Base-by-base conservation (phyloP, 148 eudicot species). In the Vaccinium darrowii region DNA sequence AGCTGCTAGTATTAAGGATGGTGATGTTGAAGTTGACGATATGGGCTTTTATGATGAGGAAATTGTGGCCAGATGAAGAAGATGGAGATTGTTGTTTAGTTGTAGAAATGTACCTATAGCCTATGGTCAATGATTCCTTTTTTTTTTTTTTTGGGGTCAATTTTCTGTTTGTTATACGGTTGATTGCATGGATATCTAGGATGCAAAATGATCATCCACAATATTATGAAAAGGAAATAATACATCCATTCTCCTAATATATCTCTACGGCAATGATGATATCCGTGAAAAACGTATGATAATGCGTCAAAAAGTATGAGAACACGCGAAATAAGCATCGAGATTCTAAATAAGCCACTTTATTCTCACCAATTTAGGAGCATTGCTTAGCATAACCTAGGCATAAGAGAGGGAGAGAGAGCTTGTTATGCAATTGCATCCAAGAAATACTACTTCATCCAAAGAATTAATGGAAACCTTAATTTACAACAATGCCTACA, bases 11-110 rank as follows among this genome's bases (percentile, higher is more conserved):
- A 43, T 27, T 8, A 58, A 84, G 11, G 79, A 51, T 51, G 78
- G 69, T 2, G 86, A 80, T 11, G 87, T 72, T 23, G 89, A 86
- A 58, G 82, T 87, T 54, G 90, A 87, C 16, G 84, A 87, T 43
- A 60, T 84, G 89, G 89, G 91, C 18, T 88, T 88, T 49, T 90
- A 83, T 87, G 91, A 92, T 71, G 88, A 87, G 81, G 91, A 86
- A 16, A 47, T 84, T 81, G 83, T 83, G 88, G 76, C 33, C 73
- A 3, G 84, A 85, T 43, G 91, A 84, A 60, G 69, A 84, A 80
- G 51, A 92, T 52, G 93, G 89, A 76, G 16, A 12, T 69, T 13
- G 18, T 15, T 69, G 30, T 69, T 69, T 27, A 79, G 92, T 94
- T 76, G 91, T 86, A 60, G 91, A 84, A 81, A 87, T 89, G 43